These are phyloP conservation scores for Tylopilus cervinicoccineus DNA, from an alignment of 768 basidiomycete species.

Conservation along the genomic window DNA sequence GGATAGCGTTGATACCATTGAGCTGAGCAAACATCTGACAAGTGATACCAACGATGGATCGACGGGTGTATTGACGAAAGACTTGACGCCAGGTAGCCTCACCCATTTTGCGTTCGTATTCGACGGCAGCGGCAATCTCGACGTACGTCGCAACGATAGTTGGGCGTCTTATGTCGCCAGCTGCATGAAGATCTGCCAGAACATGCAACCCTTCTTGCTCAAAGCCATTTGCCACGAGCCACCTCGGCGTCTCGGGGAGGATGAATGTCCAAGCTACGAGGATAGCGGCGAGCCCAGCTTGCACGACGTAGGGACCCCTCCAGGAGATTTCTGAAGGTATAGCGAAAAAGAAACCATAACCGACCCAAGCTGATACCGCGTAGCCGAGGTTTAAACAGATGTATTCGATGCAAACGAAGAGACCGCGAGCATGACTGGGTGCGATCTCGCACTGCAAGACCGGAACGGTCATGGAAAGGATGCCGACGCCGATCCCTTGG, in stretches of 20 bases:
- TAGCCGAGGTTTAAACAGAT: conserved; percentile 49
- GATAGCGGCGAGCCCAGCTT: conserved; percentile 46
- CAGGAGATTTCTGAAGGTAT: conserved; percentile 46
- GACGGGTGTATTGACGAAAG: conserved; percentile 47
- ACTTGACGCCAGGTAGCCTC: conserved; percentile 47
- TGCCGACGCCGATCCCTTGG: conserved; percentile 47
- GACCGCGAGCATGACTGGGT: conserved; percentile 45
- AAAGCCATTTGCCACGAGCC: conserved; percentile 53
- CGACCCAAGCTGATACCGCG: conserved; percentile 46
- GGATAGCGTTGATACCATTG: conserved; percentile 54
- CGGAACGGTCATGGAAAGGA: conserved; percentile 50
- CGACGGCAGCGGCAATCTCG: conserved; percentile 39
- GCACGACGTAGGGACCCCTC: conserved; percentile 53
- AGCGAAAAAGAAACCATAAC: conserved; percentile 47
- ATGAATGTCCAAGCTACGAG: conserved; percentile 45
- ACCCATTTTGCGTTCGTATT: conserved; percentile 37
- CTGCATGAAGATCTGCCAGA: conserved; percentile 56
- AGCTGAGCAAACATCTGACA: conserved; percentile 55
- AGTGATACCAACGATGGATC: conserved; percentile 47
- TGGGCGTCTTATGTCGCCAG: conserved; percentile 42
- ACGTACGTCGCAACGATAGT: conserved; percentile 42
- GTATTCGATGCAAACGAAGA: conserved; percentile 52
- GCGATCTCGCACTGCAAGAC: conserved; percentile 48
- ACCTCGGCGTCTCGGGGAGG: conserved; percentile 51
- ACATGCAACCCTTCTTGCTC: conserved; percentile 44